Evolutionary conservation across 768 basidiomycete genomes (phyloP), one percentile per base, ranked within the genome.

Genomic region (Lentinula detonsa): DNA sequence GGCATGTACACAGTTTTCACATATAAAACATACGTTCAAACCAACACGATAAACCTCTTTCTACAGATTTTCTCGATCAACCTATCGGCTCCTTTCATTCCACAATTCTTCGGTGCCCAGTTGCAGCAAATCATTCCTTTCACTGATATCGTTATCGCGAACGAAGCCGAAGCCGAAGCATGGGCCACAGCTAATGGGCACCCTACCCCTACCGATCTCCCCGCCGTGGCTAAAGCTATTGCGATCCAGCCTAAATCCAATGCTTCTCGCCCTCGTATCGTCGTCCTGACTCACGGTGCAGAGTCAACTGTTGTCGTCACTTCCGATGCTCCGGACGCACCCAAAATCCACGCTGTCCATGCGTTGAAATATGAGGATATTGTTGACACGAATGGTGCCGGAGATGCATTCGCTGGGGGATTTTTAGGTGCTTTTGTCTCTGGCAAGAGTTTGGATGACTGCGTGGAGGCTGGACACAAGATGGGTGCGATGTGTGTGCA

Each of bases 321-420:
- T 11, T 80, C 86, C 6, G 76, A 75, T 46, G 78, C 82, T 11
- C 76, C 81, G 2, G 82, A 85, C 18, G 75, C 74, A 53, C 78
- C 82, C 39, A 85, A 86, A 75, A 67, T 76, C 15, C 88, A 78
- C 73, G 61, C 76, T 3, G 92, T 96, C 54, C 70, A 76, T 57
- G 75, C 80, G 42, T 76, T 96, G 61, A 66, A 69, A 50, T 79
- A 81, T 58, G 81, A 77, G 43, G 67, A 87, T 72, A 95, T 97
- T 65, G 88, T 97, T 61, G 97, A 99, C 72, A 98, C 97, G 52
- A 99, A 99, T 74, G 97, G 93, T 56, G 97, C 97, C 21, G 97
- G 97, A 46, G 96, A 99, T 72, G 93, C 93, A 46, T 98, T 99
- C 68, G 94, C 95, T 28, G 97, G 96, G 61, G 97, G 92, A 42